A percentile compares a stretch with the other conserved stretches of the same genome.
These are phyloP conservation scores for Lactarius sanguifluus DNA, from an alignment of 768 basidiomycete genomes.

Conservation along the genomic window DNA sequence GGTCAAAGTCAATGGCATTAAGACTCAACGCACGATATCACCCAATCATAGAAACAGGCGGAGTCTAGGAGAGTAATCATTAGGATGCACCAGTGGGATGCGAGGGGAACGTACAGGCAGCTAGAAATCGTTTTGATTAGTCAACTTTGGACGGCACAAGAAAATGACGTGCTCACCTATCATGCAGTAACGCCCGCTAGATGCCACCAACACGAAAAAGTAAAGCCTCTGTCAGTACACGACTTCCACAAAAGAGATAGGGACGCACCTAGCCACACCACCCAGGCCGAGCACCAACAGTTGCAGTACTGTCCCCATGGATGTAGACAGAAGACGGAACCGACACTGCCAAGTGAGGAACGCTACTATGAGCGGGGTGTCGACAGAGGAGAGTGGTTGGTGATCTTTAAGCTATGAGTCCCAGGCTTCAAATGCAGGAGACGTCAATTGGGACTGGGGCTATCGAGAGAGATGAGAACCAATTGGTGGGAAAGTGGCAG, in stretches of 20 bases:
- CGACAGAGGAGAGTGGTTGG: not conserved
- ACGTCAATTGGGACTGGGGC: not conserved
- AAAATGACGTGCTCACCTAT: not conserved
- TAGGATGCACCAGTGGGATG: not conserved
- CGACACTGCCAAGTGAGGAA: not conserved
- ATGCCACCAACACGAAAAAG: not conserved
- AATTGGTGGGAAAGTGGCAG: not conserved
- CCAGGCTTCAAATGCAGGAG: not conserved
- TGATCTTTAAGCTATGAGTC: not conserved
- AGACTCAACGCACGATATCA: slow-evolving; percentile 25
- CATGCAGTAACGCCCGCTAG: slow-evolving; percentile 24
- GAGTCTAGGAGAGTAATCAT: slow-evolving; percentile 11
- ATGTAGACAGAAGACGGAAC: not conserved
- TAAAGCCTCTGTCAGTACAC: not conserved
- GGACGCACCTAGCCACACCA: not conserved
- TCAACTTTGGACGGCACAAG: not conserved
- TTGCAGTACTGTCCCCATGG: not conserved
- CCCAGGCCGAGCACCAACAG: not conserved
- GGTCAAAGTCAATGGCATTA: not conserved
- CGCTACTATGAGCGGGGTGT: not conserved
- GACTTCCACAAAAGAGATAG: not conserved
- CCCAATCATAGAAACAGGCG: slow-evolving; percentile 29
- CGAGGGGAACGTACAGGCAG: slow-evolving; percentile 14
- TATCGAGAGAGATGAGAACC: not conserved
- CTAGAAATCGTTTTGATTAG: not conserved